Percentiles rank a stretch among this genome's conserved stretches.
phyloP scores from a whole-genome alignment of 225 moss, liverwort and hornwort species.

The Asterella californica region DNA sequence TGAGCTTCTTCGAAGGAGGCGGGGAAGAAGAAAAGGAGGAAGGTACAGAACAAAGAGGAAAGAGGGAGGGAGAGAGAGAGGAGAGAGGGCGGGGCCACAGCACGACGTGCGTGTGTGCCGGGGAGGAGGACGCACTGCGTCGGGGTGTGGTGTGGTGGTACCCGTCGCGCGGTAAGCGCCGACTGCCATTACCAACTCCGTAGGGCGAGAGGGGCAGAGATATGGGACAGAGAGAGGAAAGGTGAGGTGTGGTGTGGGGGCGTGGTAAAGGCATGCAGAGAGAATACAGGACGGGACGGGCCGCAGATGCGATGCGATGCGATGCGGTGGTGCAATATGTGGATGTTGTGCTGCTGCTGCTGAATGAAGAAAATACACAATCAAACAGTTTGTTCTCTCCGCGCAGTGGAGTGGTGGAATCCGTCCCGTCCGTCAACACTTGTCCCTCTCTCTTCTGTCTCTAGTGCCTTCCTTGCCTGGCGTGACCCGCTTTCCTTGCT shows the following conservation, averaged over 20 bases:
- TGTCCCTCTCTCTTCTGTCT: neutral
- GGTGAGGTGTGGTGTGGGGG: slow-evolving; percentile 4
- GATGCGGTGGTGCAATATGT: no score
- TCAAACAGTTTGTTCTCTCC: neutral
- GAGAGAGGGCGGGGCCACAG: neutral
- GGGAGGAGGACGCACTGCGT: neutral
- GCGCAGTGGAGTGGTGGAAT: neutral
- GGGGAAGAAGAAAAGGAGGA: no score
- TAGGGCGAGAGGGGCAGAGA: slow-evolving; percentile 8
- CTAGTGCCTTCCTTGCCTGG: slow-evolving; percentile 12
- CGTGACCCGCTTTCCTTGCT: slow-evolving; percentile 20
- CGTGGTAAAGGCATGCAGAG: slow-evolving; percentile 22
- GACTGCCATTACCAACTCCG: slow-evolving; percentile 20
- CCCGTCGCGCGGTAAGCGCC: slow-evolving; percentile 15
- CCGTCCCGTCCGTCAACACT: neutral
- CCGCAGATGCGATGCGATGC: neutral
- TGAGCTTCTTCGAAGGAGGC: neutral
- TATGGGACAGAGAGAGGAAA: slow-evolving; percentile 14
- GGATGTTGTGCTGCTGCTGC: neutral
- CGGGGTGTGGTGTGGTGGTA: neutral
- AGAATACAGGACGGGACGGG: slow-evolving; percentile 1
- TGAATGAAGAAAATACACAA: neutral
- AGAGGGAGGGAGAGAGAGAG: neutral
- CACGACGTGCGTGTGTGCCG: slow-evolving; percentile 15
- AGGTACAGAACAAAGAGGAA: no score